Evolutionary conservation across 495 filamentous ascomycete genomes (phyloP), one percentile per base, ranked within the genome.

Genomic region (Physcia stellaris): DNA sequence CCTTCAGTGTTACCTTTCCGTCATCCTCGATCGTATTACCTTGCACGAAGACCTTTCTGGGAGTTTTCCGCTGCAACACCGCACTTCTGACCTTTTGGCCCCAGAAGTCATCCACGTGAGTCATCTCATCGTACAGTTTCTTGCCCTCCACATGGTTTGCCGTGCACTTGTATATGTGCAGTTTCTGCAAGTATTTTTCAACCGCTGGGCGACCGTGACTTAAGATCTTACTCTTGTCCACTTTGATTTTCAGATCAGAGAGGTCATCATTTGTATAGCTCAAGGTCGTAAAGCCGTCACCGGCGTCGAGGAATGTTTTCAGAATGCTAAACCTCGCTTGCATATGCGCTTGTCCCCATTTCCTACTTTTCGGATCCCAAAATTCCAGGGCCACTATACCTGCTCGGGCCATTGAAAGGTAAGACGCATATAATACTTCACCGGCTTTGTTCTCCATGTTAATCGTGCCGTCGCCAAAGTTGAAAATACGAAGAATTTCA

Each of bases 261-360:
- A 93, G 70, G 53, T 93, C 84, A 12, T 79, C 73, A 38, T 78
- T 73, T 23, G 62, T 73, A 51, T 83, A 77, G 3, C 77, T 68
- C 19, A 98, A 70, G 47, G 75, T 75, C 63, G 83, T 82, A 53
- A 98, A 95, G 40, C 77, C 73, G 37, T 79, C 70, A 4, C 79
- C 85, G 2, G 86, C 86, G 24, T 71, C 66, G n/a, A 95, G 70
- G 75, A 96, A 94, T 23, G 77, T 80, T 44, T 79, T 69, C 24
- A 98, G 61, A 52, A 96, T 98, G 43, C 77, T 80, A 61, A 86
- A 95, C 12, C 90, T 80, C 3, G 90, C 90, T 61, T 95, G 86
- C 67, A 84, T 92, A 51, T 98, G 88, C 19, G 85, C 75, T 52
- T 95, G 86, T 9, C 88, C 87, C 88, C 88, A 95, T 60, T 94